Percentiles rank a stretch among this genome's conserved stretches.
Evolutionary conservation across 1,139 yeast genomes (phyloP).

Genomic region (Groenewaldozyma auringiensis): DNA sequence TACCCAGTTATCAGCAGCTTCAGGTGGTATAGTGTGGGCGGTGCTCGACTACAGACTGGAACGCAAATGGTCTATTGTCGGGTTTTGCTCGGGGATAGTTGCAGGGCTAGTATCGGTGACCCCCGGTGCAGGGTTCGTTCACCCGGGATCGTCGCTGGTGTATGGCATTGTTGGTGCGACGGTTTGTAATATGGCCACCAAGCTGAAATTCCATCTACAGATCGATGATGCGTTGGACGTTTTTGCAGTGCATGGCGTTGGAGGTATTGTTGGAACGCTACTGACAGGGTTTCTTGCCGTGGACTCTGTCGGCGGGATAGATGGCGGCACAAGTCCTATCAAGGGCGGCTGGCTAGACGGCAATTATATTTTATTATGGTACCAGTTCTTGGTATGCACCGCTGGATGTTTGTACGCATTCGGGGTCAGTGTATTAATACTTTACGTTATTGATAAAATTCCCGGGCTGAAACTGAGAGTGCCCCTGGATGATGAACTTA

Average conservation of each 20-base stretch:
- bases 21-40: slow-evolving; percentile 32
- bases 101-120: slow-evolving; percentile 35
- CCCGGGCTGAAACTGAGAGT: slow-evolving; percentile 47
- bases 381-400: slow-evolving; percentile 41
- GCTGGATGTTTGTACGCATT: slow-evolving; percentile 40
- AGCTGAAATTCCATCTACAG: slow-evolving; percentile 30
- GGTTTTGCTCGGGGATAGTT: slow-evolving; percentile 36
- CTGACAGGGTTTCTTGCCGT: slow-evolving; percentile 31
- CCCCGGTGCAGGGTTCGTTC: slow-evolving; percentile 36
- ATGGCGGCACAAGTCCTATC: slow-evolving; percentile 11
- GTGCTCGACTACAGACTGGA: slow-evolving; percentile 26
- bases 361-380: slow-evolving; percentile 42
- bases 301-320: slow-evolving; percentile 13
- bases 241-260: slow-evolving; percentile 33
- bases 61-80: slow-evolving; percentile 31
- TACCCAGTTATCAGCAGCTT: slow-evolving; percentile 29
- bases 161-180: slow-evolving; percentile 32
- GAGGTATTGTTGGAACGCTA: slow-evolving; percentile 31
- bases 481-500: slow-evolving; percentile 34
- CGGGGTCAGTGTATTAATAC: slow-evolving; percentile 34
- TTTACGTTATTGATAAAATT: slow-evolving; percentile 38
- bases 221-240: slow-evolving; percentile 35
- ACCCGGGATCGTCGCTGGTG: slow-evolving; percentile 31
- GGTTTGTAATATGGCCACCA: slow-evolving; percentile 32
- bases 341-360: slow-evolving; percentile 45